Conservation (phyloP, 331 rosid genomes). For the Pyracantha coccinea region DNA sequence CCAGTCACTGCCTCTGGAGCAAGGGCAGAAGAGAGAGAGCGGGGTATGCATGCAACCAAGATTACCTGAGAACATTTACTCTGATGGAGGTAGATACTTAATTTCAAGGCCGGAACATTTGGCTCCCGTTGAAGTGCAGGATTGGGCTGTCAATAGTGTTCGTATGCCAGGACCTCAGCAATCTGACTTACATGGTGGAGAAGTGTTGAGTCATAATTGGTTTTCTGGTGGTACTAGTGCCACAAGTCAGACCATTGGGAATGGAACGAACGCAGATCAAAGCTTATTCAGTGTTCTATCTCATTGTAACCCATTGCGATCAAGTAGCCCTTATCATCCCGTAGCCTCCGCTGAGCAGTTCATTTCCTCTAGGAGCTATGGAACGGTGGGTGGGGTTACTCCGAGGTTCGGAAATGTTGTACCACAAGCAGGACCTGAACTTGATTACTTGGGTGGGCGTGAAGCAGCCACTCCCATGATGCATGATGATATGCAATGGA, state of each 20-base stretch:
- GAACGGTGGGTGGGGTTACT: constrained; percentile 40
- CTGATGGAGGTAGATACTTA: constrained; percentile 58
- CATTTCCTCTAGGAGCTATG: constrained; percentile 53
- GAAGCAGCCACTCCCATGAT: constrained; percentile 53
- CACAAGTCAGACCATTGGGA: constrained; percentile 50
- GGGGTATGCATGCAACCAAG: constrained; percentile 48
- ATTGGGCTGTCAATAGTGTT: constrained; percentile 52
- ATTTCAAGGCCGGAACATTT: constrained; percentile 45
- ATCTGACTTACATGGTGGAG: constrained; percentile 45
- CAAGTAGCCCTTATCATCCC: constrained; percentile 46
- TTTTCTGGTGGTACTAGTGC: constrained; percentile 42
- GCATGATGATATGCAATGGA: constrained; percentile 72
- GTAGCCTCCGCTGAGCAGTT: constrained; percentile 50
- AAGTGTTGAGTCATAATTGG: constrained; percentile 61
- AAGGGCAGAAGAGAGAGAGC: constrained; percentile 43
- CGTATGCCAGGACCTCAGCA: constrained; percentile 50
- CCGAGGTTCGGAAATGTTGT: constrained; percentile 43
- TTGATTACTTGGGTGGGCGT: constrained; percentile 69
- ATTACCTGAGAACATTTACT: constrained; percentile 40
- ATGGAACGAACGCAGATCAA: constrained; percentile 57
- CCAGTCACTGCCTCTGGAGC: constrained; percentile 52
- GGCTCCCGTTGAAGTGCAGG: constrained; percentile 45
- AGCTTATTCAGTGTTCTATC: constrained; percentile 73
- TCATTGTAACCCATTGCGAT: constrained; percentile 55
- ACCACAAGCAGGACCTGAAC: constrained; percentile 56